phyloP scores from a whole-genome alignment of 345 rosid species.

The Corchorus capsularis region DNA sequence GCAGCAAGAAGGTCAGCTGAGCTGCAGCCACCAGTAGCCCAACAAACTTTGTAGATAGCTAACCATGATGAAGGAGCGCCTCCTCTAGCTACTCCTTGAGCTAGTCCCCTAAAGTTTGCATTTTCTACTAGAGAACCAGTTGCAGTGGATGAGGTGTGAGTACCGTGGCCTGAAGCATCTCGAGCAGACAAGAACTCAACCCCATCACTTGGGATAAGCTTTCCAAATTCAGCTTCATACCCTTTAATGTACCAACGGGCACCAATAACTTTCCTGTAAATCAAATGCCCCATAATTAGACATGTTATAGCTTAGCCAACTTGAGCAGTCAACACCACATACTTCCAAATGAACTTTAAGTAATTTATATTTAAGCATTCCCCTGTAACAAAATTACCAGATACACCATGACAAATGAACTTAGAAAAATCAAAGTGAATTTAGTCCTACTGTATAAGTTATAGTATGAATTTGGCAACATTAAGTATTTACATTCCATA shows the following conservation, averaged over 20 bases:
- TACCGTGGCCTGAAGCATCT: slow-evolving; percentile 64
- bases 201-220: slow-evolving; percentile 12
- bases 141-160: slow-evolving; percentile 68
- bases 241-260: slow-evolving; percentile 51
- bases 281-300: slow-evolving; percentile 2
- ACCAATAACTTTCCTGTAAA: slow-evolving; percentile 48
- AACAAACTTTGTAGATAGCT: slow-evolving; percentile 51
- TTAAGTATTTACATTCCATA: neutral
- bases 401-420: slow-evolving; percentile 1
- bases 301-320: neutral
- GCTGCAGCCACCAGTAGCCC: slow-evolving; percentile 42
- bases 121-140: slow-evolving; percentile 36
- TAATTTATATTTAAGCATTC: neutral
- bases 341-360: neutral
- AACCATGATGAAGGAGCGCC: slow-evolving; percentile 54
- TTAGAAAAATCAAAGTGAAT: neutral
- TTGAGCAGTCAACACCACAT: neutral
- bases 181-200: slow-evolving; percentile 58
- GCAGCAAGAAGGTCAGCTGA: slow-evolving; percentile 50
- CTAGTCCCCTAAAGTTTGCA: slow-evolving; percentile 48
- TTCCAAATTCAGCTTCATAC: slow-evolving; percentile 51
- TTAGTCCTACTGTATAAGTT: neutral
- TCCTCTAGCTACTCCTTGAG: slow-evolving; percentile 53
- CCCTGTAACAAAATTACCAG: neutral
- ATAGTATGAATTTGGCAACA: neutral